phyloP scores from a whole-genome alignment of 352 stramenopile genomes.

The Phytopythium mirpurense region DNA sequence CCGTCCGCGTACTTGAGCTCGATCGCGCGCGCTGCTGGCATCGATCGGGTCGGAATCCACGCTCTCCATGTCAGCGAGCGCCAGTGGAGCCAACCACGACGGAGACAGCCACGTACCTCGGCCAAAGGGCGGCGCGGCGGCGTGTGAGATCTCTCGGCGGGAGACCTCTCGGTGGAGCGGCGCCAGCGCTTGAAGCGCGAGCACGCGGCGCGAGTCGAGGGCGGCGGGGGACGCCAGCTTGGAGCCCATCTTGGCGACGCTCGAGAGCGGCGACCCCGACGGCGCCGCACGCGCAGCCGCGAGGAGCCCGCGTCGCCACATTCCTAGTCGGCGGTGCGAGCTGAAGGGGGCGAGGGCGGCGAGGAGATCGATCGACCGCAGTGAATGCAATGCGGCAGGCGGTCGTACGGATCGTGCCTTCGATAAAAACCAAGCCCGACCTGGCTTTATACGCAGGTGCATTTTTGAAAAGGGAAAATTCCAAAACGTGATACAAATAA shows the following conservation, averaged over 20 bases:
- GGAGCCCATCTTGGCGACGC: background rate
- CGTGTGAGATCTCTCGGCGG: background rate
- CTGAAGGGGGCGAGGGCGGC: too few relatives aligned
- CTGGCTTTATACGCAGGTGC: too few relatives aligned
- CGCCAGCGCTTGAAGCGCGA: background rate
- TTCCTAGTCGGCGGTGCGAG: too few relatives aligned
- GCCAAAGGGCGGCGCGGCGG: background rate
- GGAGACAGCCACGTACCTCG: background rate
- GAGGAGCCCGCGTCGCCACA: background rate
- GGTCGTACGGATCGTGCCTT: too few relatives aligned
- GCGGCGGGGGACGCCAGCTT: background rate
- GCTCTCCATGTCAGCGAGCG: background rate
- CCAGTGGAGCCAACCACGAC: background rate
- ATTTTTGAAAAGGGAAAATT: too few relatives aligned
- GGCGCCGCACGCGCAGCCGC: background rate
- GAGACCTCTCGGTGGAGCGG: background rate
- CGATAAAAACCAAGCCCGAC: too few relatives aligned
- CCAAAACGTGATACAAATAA: too few relatives aligned
- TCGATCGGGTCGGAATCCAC: too few relatives aligned
- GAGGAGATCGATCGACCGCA: too few relatives aligned
- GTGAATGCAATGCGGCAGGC: too few relatives aligned
- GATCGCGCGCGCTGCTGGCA: slow-evolving; percentile 30
- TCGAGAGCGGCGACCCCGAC: background rate
- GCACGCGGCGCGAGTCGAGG: background rate
- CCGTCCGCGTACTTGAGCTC: slow-evolving; percentile 82